Conservation (phyloP, 148 eudicot species). For the Rhododendron griersonianum region DNA sequence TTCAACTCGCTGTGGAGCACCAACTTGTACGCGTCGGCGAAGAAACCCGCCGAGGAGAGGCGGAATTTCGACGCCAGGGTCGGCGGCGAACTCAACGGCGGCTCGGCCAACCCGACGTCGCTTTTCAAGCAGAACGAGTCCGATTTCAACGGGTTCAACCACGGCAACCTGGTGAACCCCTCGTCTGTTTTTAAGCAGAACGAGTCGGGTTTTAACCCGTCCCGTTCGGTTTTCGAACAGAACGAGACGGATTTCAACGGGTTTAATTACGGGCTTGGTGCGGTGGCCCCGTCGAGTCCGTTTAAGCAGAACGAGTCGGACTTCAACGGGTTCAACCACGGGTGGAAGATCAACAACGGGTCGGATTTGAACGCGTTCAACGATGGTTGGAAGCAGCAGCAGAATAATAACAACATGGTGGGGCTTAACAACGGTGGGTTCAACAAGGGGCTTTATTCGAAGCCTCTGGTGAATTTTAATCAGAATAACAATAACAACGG, state of each 20-base stretch:
- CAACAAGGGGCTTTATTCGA: constrained; percentile 73
- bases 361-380: constrained; percentile 18
- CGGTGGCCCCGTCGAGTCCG: background rate
- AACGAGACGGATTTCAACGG: background rate
- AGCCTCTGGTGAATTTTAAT: constrained; percentile 33
- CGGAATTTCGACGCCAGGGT: background rate
- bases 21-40: background rate
- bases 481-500: constrained; percentile 18
- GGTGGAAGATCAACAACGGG: constrained; percentile 12
- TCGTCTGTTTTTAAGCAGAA: background rate
- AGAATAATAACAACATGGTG: background rate
- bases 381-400: constrained; percentile 17
- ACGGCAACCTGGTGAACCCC: background rate
- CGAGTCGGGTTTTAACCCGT: background rate
- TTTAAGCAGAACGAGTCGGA: constrained; percentile 9
- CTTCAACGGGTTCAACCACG: constrained; percentile 20
- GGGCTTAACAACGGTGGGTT: constrained; percentile 79
- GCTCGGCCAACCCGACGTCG: background rate
- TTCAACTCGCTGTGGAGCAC: background rate
- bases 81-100: background rate
- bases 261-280: background rate
- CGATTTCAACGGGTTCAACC: background rate
- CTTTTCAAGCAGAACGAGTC: background rate
- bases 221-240: background rate
- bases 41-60: background rate